phyloP scores from a whole-genome alignment of 768 basidiomycete genomes.

The Tylopilus sp. region DNA sequence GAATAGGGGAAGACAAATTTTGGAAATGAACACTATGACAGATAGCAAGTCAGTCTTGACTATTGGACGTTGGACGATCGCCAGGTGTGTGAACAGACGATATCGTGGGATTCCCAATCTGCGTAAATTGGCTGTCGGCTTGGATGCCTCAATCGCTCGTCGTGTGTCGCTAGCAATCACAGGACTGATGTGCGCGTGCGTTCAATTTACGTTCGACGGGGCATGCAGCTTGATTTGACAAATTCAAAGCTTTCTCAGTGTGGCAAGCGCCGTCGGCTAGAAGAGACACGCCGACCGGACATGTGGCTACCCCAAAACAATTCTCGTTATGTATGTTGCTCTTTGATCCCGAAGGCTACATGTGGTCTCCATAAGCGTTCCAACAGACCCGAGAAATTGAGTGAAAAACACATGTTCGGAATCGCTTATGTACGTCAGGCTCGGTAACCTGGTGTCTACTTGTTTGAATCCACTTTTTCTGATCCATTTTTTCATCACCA shows the following conservation, averaged over 20 bases:
- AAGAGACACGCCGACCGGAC: slow-evolving; percentile 8
- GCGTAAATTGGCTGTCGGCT: slow-evolving; percentile 8
- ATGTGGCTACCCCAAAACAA: slow-evolving; percentile 27
- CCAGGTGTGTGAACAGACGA: slow-evolving; percentile 3
- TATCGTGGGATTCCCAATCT: background rate
- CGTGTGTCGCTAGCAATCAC: slow-evolving; percentile 1
- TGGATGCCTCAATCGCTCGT: background rate
- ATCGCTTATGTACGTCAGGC: slow-evolving; percentile 1
- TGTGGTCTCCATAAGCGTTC: slow-evolving; percentile 24
- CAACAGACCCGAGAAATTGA: slow-evolving; percentile 6
- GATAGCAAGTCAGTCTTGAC: slow-evolving; percentile 14
- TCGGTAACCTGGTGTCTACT: slow-evolving; percentile 1
- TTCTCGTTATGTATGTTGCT: slow-evolving; percentile 3
- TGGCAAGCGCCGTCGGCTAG: background rate
- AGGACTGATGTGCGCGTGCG: slow-evolving; percentile 6
- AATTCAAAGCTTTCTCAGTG: slow-evolving; percentile 6
- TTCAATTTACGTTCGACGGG: slow-evolving; percentile 20
- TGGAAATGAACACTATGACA: too few relatives aligned
- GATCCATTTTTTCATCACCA: slow-evolving; percentile 7
- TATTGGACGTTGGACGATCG: slow-evolving; percentile 11
- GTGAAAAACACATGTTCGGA: background rate
- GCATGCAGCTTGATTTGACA: slow-evolving; percentile 9
- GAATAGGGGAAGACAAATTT: too few relatives aligned
- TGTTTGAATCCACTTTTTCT: slow-evolving; percentile 8
- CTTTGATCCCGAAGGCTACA: slow-evolving; percentile 2